Conservation (phyloP, 345 rosid genomes). For the Camelina laxa region DNA sequence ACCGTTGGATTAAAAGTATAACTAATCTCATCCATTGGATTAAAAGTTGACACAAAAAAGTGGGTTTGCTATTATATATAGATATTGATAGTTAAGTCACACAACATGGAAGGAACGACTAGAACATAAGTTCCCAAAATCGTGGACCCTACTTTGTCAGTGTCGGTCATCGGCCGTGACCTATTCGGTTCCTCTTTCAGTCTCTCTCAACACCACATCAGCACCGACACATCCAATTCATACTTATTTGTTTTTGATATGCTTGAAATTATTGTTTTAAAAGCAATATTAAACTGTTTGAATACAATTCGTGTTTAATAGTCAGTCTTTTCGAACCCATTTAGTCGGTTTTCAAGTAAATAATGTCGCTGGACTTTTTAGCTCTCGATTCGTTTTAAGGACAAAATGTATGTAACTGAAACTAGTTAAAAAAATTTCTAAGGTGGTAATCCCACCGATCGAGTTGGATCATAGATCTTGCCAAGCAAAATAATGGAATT, state of each 20-base stretch:
- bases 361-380: constrained; percentile 23
- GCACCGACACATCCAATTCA: constrained; percentile 37
- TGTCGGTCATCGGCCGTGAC: constrained; percentile 36
- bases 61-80: too few relatives aligned
- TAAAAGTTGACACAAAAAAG: too few relatives aligned
- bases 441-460: neutral
- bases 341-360: neutral
- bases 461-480: neutral
- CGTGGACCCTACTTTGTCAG: constrained; percentile 32
- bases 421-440: neutral
- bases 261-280: neutral
- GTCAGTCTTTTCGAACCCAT: neutral
- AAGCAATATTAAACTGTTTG: neutral
- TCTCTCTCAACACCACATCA: neutral
- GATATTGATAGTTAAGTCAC: neutral
- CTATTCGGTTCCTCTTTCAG: constrained; percentile 22
- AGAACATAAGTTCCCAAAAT: constrained; percentile 21
- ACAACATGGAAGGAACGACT: constrained; percentile 4
- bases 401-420: neutral
- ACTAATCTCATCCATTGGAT: too few relatives aligned
- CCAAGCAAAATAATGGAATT: neutral
- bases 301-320: neutral
- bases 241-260: neutral
- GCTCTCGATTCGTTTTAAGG: neutral
- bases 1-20: too few relatives aligned